Evolutionary conservation across 352 stramenopile species (phyloP).

Genomic region (Blastocystis sp.): DNA sequence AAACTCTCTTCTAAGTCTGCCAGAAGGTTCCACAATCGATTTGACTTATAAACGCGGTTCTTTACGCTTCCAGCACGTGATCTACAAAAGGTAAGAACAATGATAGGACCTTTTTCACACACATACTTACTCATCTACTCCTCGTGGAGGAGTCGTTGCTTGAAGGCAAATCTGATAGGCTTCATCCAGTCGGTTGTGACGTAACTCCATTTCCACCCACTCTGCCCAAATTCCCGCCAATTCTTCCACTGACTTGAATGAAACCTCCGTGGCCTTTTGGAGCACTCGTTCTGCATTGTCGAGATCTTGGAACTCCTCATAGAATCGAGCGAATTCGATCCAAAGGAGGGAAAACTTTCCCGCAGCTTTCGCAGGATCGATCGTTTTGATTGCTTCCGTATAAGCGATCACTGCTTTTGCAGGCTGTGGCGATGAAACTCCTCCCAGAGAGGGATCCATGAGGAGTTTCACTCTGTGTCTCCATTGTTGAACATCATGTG

Average conservation of each 20-base stretch:
- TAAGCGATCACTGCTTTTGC: constrained; percentile 75
- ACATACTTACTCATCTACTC: constrained; percentile 40
- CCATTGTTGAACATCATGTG: constrained; percentile 94
- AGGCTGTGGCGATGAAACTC: constrained; percentile 10
- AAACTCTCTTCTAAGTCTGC: constrained; percentile 96
- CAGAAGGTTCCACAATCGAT: constrained; percentile 90
- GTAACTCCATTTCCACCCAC: constrained; percentile 90
- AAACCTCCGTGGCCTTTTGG: constrained; percentile 75
- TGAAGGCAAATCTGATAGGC: constrained; percentile 80
- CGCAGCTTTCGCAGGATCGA: constrained; percentile 76
- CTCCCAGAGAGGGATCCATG: constrained; percentile 62
- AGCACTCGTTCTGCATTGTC: constrained; percentile 85
- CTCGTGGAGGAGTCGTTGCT: constrained; percentile 70
- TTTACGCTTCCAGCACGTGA: not conserved
- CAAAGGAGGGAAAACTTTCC: constrained; percentile 85
- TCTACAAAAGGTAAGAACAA: not conserved
- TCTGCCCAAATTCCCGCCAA: constrained; percentile 85
- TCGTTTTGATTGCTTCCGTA: constrained; percentile 82
- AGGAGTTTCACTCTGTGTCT: constrained; percentile 86
- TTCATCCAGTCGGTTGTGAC: constrained; percentile 86
- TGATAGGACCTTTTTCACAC: not conserved
- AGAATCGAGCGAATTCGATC: constrained; percentile 85
- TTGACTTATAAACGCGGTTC: constrained; percentile 77
- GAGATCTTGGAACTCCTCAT: constrained; percentile 79
- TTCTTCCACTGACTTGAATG: constrained; percentile 80